phyloP scores from a whole-genome alignment of 2,329 filamentous ascomycete genomes.

The Ophiostoma perfectum region DNA sequence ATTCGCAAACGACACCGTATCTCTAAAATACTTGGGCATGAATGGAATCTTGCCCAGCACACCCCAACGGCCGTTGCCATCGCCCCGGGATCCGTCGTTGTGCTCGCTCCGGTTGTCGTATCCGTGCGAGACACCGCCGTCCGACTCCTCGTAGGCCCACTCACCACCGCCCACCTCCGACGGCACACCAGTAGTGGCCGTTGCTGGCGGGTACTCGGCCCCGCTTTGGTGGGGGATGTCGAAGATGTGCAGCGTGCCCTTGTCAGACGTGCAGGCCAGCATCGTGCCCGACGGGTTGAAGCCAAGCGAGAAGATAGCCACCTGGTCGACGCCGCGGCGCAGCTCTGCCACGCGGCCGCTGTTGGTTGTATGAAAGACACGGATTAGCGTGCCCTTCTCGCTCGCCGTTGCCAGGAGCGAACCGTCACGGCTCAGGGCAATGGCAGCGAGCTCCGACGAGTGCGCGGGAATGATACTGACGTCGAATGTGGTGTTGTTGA shows the following conservation, averaged over 20 bases:
- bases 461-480: slow-evolving; percentile 95
- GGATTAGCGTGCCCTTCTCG: slow-evolving; percentile 83
- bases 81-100: slow-evolving; percentile 20
- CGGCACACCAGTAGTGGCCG: slow-evolving; percentile 1
- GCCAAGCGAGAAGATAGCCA: slow-evolving; percentile 78
- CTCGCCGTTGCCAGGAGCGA: slow-evolving; percentile 83
- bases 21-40: slow-evolving; percentile 81
- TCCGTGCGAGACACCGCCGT: slow-evolving; percentile 19
- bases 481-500: slow-evolving; percentile 69
- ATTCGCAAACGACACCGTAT: slow-evolving; percentile 79
- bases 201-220: neutral
- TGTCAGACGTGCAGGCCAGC: slow-evolving; percentile 91
- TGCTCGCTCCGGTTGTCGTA: slow-evolving; percentile 22
- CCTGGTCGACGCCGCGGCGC: slow-evolving; percentile 80
- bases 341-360: slow-evolving; percentile 79
- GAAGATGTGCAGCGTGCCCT: slow-evolving; percentile 91
- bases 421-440: slow-evolving; percentile 74
- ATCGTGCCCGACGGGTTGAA: slow-evolving; percentile 77
- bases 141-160: slow-evolving; percentile 26
- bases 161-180: slow-evolving; percentile 23
- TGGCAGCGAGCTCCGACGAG: slow-evolving; percentile 67
- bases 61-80: slow-evolving; percentile 70
- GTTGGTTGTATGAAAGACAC: slow-evolving; percentile 74
- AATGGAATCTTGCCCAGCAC: slow-evolving; percentile 77
- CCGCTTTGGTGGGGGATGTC: slow-evolving; percentile 59